Evolutionary conservation across 2,329 filamentous ascomycete species (phyloP), one percentile per base, ranked within the genome.

Genomic region (Parastagonospora avenae): DNA sequence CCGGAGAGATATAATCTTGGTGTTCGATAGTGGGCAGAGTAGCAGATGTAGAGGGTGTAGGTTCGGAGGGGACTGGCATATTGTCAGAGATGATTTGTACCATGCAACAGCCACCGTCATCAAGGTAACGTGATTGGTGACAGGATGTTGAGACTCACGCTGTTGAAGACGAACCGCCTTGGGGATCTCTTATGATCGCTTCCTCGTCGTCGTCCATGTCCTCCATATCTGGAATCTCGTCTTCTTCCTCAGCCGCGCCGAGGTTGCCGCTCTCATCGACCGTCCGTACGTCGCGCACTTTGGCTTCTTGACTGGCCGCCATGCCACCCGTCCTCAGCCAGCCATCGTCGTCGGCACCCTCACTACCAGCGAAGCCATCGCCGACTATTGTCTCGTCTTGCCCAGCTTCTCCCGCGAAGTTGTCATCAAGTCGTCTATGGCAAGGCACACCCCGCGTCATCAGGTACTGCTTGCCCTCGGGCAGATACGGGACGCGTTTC

Each of bases 21-120:
- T 4, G 94, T 97, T 63, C 91, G 90, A 78, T 97, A 99, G 80
- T 96, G 97, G 32, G 92, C 90, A 4, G 92, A 91, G 79, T 99
- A 99, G 77, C 92, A 94, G 69, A 99, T 97, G 82, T 99, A 99
- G 61, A 99, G 88, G 38, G 90, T 96, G 76, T 99, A 99, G n/a
- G 91, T 96, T 62, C 94, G 89, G 44, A 90, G 84, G 46, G 90
- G 87, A 50, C 91, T 96, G 60, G 45, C 16, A 4, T 10, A 14
- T 10, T 14, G 47, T 66, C 37, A 71, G 67, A 48, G 19, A 35
- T 27, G 7, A 7, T 37, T 8, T 1, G n/a, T 9, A 24, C 9
- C 19, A 8, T 8, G n/a, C 4, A 16, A n/a, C 6, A 9, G 19
- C 35, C 35, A n/a, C 12, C 8, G 36, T 6, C 36, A 24, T 24